Base-by-base conservation (phyloP, 31 red algal genomes). In the Asparagopsis taxiformis region DNA sequence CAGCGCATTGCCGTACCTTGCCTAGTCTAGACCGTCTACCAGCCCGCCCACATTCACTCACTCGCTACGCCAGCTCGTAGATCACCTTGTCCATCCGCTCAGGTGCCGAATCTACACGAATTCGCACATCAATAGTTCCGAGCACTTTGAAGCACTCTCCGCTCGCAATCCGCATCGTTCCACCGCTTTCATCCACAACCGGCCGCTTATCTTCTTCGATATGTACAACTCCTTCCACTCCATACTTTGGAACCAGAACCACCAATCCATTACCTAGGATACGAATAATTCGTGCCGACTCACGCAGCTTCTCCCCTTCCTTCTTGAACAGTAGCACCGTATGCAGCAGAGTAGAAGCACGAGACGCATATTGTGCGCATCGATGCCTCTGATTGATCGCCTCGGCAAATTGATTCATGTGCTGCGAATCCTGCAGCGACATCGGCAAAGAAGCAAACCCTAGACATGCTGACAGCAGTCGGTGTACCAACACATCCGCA, bases 401-500 rank as follows among this genome's bases (percentile, higher is more conserved):
- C 43, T 91, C 91, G 33, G 90, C 85, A 71, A 92, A 61, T 33
- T 77, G 68, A 55, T 94, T 82, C 86, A 98, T 87, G 31, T 65
- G 70, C 26, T 71, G 51, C 3, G 85, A 87, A 26, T 87, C 65
- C 31, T 86, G 74, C 39, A 98, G 65, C 9, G 50, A 61, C 10
- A 86, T 53, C 1, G 90, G 79, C 34, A 93, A 72, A 13, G 90
- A 77, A 22, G 59, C 63, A 44, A 84, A 85, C 29, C 95, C 95
- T 6, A 98, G 52, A 41, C 95, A 83, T 44, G 91, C 88, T 3
- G 86, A 74, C 37, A 98, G 72, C 55, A 85, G 72, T 52, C 97
- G 82, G 59, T 99, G 97, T 28, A 99, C 92, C 34, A 99, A 41
- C 15, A 99, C 76, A 69, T 99, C 97, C 41, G 92, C 97, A 76